Evolutionary conservation across 2,329 filamentous ascomycete species (phyloP).

Genomic region (Zymoseptoria crescenta): DNA sequence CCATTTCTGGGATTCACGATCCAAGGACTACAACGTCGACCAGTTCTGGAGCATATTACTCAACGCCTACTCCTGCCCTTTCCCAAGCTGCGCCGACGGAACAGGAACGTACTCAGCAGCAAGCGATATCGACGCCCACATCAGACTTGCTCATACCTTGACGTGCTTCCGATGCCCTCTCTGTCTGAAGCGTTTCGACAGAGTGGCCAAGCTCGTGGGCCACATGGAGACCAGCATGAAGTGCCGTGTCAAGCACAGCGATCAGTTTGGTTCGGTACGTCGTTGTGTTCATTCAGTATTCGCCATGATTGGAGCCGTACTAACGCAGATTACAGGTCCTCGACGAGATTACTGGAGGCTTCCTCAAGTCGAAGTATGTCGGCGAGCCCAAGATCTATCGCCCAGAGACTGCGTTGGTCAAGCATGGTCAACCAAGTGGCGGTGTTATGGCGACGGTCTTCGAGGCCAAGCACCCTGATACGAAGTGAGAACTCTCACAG

Average conservation of each 20-base stretch:
- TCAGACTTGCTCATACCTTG: conserved; percentile 32
- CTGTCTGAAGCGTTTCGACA: conserved; percentile 36
- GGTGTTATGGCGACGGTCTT: conserved; percentile 11
- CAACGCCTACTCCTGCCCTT: conserved; percentile 48
- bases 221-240: conserved; percentile 36
- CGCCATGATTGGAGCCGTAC: neutral
- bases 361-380: conserved; percentile 20
- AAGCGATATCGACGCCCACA: conserved; percentile 17
- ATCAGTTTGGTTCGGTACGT: conserved; percentile 27
- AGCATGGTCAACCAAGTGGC: conserved; percentile 3
- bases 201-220: conserved; percentile 30
- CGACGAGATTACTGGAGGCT: conserved; percentile 37
- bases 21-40: conserved; percentile 39
- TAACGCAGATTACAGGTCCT: conserved; percentile 21
- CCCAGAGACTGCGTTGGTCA: conserved; percentile 5
- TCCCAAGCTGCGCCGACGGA: conserved; percentile 40
- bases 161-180: conserved; percentile 32
- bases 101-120: conserved; percentile 24
- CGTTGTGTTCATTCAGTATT: neutral
- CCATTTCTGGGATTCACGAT: conserved; percentile 12
- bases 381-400: conserved; percentile 15
- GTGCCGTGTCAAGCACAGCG: conserved; percentile 30
- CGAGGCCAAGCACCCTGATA: conserved; percentile 1
- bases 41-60: conserved; percentile 41
- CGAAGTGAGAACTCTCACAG: neutral